Base-by-base conservation (phyloP, 371 early-diverging fungal genomes). In the Mortierella sp. region DNA sequence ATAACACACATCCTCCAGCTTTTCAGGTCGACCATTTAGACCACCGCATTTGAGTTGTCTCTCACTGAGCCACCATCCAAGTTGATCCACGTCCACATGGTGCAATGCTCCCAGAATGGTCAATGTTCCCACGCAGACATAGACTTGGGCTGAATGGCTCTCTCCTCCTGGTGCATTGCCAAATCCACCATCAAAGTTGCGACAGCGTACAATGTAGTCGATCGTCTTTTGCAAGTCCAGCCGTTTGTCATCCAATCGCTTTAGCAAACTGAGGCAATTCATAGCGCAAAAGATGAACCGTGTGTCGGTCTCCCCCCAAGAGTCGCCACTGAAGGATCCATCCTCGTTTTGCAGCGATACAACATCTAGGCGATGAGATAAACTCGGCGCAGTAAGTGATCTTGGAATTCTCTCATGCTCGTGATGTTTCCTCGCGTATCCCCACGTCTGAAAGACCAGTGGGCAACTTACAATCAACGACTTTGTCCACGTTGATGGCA, bases 1-100 rank as follows among this genome's bases (percentile, higher is more conserved):
- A 79, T 99, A 98, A 79, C 99, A 99, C 2, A 96, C 96, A 81
- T 99, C 99, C 76, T 95, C 97, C 27, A 96, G 83, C 82, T 99
- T 99, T 80, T 99, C 95, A 0, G 98, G 96, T 46, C 99, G 86
- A 4, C 99, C 99, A 72, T 96, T 97, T 49, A 99, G 80, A 5
- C 99, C 99, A 21, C 99, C 99, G 57, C 86, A 90, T 58, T 85
- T 84, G 18, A 95, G 81, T 81, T 99, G 99, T 42, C 98, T 87
- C 67, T 96, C 95, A 50, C 93, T 90, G 48, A 99, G 83, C 97
- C 98, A 99, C 90, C 92, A 90, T 9, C 90, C 91, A 18, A 96
- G 86, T 55, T 91, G 46, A 89, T 89, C 76, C 56, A 65, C 69
- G 64, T 98, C 91, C n/a, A 99, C 82, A 41, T 86, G 83, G 21